phyloP scores from a whole-genome alignment of 1,139 yeast genomes.

The Blastobotrys persicus region DNA sequence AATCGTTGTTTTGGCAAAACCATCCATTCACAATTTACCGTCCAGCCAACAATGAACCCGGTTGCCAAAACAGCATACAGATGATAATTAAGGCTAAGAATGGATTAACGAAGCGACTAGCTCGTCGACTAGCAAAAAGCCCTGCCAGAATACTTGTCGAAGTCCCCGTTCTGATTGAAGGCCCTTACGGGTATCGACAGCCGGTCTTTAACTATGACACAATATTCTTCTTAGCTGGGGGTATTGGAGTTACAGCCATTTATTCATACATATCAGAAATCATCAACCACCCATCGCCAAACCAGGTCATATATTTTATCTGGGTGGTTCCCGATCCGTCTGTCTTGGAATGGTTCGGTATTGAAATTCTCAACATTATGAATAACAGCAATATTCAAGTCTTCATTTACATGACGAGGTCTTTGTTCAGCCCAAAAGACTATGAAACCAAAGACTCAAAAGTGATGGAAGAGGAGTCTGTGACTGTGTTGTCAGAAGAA shows the following conservation, averaged over 20 bases:
- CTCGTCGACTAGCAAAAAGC: conserved; percentile 27
- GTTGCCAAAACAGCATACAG: conserved; percentile 25
- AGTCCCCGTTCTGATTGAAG: conserved; percentile 49
- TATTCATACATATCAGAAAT: conserved; percentile 30
- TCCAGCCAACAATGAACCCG: conserved; percentile 15
- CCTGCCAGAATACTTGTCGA: conserved; percentile 20
- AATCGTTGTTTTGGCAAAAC: conserved; percentile 49
- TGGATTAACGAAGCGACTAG: conserved; percentile 30
- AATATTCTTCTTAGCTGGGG: conserved; percentile 54
- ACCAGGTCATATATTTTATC: conserved; percentile 44
- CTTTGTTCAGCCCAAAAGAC: conserved; percentile 2
- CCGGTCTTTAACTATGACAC: conserved; percentile 53
- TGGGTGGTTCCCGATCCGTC: conserved; percentile 53
- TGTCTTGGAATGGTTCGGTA: conserved; percentile 48
- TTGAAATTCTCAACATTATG: conserved; percentile 19
- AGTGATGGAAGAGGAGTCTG: conserved; percentile 2
- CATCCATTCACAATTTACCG: conserved; percentile 64
- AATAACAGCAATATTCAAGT: background rate
- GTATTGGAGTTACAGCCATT: conserved; percentile 64
- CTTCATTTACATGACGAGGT: conserved; percentile 1
- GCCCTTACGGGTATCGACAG: conserved; percentile 54
- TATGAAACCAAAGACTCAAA: background rate
- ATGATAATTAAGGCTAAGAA: conserved; percentile 36
- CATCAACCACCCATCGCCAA: conserved; percentile 30
- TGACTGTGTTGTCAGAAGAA: conserved; percentile 17